Base-by-base conservation (phyloP, 148 eudicot species). In the Amaranthus cruentus region DNA sequence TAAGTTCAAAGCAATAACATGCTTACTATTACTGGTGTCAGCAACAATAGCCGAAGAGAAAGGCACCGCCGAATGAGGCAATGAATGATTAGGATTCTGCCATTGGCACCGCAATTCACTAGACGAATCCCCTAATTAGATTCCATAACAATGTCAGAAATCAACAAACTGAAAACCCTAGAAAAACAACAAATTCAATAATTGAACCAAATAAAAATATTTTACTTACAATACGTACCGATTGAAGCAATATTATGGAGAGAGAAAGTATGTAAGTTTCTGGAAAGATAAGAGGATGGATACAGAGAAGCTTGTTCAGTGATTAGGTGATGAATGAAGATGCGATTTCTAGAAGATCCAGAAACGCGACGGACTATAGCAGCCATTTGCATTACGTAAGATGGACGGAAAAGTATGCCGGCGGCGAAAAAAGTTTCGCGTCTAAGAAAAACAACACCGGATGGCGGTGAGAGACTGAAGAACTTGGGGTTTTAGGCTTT, bases 41-140 rank as follows among this genome's bases (percentile, higher is more conserved):
- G 28, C 74, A 66, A 65, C 75, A 14, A 85, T 66, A 21, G 59
- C 83, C 0, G 96, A 75, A 61, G 86, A 80, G 75, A 76, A 89
- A 59, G 78, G 21, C 18, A 66, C 59, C 14, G 71, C 59, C 14
- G 70, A 9, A 55, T 54, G 70, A 46, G 73, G 18, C 57, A 73
- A 18, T 0, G 69, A 68, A 62, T 3, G 21, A n/a, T 48, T 64
- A 12, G 4, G 21, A 44, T 60, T 47, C 50, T 6, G 4, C 21
- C 46, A 70, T 12, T 62, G 73, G 49, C 15, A 57, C 66, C 18
- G 66, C 48, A 56, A 53, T 8, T 70, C 63, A 11, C 9, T 12
- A 9, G 66, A 51, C 47, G 44, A 49, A 46, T 4, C 5, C 55
- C 71, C 77, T 69, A 46, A 54, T 14, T 12, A 11, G 53, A 21